phyloP scores from a whole-genome alignment of 805 yeast genomes.

The Metschnikowia anglica region DNA sequence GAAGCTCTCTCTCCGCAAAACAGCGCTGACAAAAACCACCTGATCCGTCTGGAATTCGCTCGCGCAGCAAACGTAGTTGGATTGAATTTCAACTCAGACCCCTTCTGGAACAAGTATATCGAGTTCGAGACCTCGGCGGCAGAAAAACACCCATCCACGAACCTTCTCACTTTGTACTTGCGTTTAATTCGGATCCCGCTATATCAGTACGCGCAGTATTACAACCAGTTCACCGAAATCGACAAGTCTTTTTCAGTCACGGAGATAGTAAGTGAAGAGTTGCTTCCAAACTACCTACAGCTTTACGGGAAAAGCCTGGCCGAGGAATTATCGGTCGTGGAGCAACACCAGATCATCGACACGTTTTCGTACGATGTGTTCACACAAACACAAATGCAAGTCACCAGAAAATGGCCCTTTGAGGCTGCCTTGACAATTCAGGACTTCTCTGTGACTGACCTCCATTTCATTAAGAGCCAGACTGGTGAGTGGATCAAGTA shows the following conservation, averaged over 20 bases:
- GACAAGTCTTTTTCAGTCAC: constrained; percentile 33
- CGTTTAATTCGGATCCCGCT: constrained; percentile 61
- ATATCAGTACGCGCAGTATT: constrained; percentile 83
- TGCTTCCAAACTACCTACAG: constrained; percentile 22
- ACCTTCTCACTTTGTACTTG: constrained; percentile 42
- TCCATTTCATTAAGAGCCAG: constrained; percentile 38
- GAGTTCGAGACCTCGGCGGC: constrained; percentile 41
- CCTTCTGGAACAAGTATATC: constrained; percentile 78
- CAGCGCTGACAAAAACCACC: background rate
- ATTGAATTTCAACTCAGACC: constrained; percentile 69
- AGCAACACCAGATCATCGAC: constrained; percentile 43
- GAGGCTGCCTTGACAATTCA: constrained; percentile 64
- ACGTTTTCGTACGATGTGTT: constrained; percentile 45
- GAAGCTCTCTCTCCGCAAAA: background rate
- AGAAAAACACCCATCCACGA: constrained; percentile 15
- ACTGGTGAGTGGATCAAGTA: constrained; percentile 63
- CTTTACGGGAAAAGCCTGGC: constrained; percentile 24
- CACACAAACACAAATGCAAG: constrained; percentile 48
- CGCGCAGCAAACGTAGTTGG: constrained; percentile 58
- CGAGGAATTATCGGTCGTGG: constrained; percentile 35
- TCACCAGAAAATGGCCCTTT: constrained; percentile 64
- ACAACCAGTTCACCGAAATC: constrained; percentile 46
- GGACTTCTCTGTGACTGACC: constrained; percentile 48
- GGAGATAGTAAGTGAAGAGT: constrained; percentile 23
- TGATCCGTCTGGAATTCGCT: constrained; percentile 44